Conservation (phyloP, 2,329 filamentous ascomycete genomes). For the Penicillium aurantiogriseum region DNA sequence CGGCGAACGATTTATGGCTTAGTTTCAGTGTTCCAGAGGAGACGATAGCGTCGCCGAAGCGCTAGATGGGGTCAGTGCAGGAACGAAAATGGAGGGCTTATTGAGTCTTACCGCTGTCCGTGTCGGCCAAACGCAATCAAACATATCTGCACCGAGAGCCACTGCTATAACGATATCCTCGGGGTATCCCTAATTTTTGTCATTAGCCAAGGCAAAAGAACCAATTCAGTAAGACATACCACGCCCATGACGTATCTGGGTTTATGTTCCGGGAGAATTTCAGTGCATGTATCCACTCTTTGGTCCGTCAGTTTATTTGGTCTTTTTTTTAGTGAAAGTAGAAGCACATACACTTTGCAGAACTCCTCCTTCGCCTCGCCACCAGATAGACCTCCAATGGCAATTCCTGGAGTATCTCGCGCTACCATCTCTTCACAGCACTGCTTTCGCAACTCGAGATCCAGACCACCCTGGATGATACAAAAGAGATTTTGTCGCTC, state of each 20-base stretch:
- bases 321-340: neutral
- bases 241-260: conserved; percentile 99
- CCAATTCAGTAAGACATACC: conserved; percentile 42
- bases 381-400: conserved; percentile 90
- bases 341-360: conserved; percentile 65
- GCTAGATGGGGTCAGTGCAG: conserved; percentile 38
- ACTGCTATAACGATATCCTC: conserved; percentile 93
- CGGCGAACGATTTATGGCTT: conserved; percentile 69
- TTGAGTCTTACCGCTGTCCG: conserved; percentile 67
- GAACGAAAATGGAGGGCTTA: neutral
- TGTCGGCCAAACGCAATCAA: conserved; percentile 98
- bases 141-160: conserved; percentile 96
- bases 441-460: conserved; percentile 77
- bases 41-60: conserved; percentile 94
- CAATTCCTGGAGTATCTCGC: conserved; percentile 90
- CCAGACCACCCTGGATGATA: conserved; percentile 94
- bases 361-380: conserved; percentile 93
- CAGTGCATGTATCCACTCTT: conserved; percentile 77
- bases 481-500: conserved; percentile 91
- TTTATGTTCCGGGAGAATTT: conserved; percentile 80
- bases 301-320: conserved; percentile 6
- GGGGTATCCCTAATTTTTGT: conserved; percentile 67
- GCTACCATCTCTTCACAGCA: conserved; percentile 87
- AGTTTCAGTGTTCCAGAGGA: conserved; percentile 78
- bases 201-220: neutral